Evolutionary conservation across 768 basidiomycete genomes (phyloP), one percentile per base, ranked within the genome.

Genomic region (Trichaptum fuscoviolaceum): DNA sequence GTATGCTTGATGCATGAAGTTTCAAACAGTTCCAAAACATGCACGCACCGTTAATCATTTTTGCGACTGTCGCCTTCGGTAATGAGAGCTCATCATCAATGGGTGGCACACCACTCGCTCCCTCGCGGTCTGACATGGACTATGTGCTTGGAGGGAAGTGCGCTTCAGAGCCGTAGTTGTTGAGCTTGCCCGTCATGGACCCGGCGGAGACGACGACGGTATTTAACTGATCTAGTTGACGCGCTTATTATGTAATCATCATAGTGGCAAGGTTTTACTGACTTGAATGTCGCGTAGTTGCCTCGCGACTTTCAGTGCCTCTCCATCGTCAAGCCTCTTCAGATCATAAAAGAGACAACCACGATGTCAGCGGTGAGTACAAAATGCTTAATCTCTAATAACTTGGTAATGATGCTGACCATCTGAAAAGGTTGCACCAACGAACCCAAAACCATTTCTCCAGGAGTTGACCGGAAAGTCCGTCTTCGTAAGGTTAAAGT

Each of bases 371-470:
- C 85, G 67, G 89, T 90, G 73, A 66, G 86, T 83, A 12, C 36
- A 23, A 26, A 35, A 9, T 70, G n/a, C 66, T 67, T 60, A 64
- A 66, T 26, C n/a, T 60, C 57, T 57, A 36, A 64, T 61, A 27
- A 58, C 61, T 52, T 27, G 42, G 62, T 35, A 58, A 58, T 57
- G 20, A 20, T 58, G 30, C 30, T 30, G 8, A 30, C 30, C 4
- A 30, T 30, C 2, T 25, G 27, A 36, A 18, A 75, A 92, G 90
- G 89, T 92, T 74, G 87, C 88, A 73, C 96, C 96, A 70, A 94
- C 99, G 73, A 99, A 99, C 80, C 97, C 97, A 24, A 99, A 99
- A 81, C 97, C 97, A 7, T 99, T 99, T 82, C 85, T 99, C 73
- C 95, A 98, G 81, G 96, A 97, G 77, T 88, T 99, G 71, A 98